Evolutionary conservation across 1,139 yeast genomes (phyloP), one percentile per base, ranked within the genome.

Genomic region (Trichomonascaceae sp.): DNA sequence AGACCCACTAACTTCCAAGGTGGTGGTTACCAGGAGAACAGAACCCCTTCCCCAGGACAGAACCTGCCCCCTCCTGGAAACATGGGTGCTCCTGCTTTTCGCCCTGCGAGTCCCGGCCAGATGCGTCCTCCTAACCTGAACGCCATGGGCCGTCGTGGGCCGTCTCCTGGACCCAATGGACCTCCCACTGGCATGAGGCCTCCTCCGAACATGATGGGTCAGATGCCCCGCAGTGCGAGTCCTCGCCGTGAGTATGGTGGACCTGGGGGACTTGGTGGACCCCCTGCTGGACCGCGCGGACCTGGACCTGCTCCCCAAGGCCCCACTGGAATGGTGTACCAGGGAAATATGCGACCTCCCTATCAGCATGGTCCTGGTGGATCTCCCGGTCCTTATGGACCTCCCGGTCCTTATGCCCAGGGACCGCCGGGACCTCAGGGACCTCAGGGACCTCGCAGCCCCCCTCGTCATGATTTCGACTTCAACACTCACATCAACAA

Each of bases 241-340:
- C 31, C 37, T 15, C 22, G 30, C 20, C 23, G 33, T 14, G 31
- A 30, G 32, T 32, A 32, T 22, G 31, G 27, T 25, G 26, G 30
- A 4, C 37, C 37, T n/a, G 36, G 32, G 23, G 20, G 30, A 22
- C 27, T 34, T 11, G 30, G 27, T 5, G 37, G 29, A 6, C 37
- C 26, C 14, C 31, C 30, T 23, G 30, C 27, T 14, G 37, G 31
- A 16, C 37, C 39, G 13, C 33, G 35, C 15, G 30, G 28, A 15
- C 31, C 37, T 2, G 37, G 32, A 13, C 33, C 33, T 17, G 32
- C 29, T 11, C 31, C 29, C 17, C 35, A 17, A 17, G 25, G 29
- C 13, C 29, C 26, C 26, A 4, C 9, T 28, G 18, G 30, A 27
- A 13, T 27, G 34, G 16, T 32, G 28, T 11, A 31, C 35, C 14